Conservation (phyloP, 768 basidiomycete species). For the Scleroderma bovista region DNA sequence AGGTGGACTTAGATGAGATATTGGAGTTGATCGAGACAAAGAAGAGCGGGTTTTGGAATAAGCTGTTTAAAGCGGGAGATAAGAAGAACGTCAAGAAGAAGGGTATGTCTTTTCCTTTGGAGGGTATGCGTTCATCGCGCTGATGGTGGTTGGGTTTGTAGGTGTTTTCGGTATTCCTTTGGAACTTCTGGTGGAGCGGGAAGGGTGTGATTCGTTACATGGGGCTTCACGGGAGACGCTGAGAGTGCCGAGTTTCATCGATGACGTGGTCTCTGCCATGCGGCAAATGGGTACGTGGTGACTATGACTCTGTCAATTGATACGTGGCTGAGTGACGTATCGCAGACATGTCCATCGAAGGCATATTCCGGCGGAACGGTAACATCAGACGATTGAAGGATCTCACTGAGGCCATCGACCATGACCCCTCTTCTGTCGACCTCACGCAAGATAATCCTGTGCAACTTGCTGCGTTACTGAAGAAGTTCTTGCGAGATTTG, state of each 20-base stretch:
- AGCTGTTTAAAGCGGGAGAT: constrained; percentile 85
- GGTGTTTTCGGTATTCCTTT: constrained; percentile 93
- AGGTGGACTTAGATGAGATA: constrained; percentile 88
- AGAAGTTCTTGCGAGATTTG: constrained; percentile 94
- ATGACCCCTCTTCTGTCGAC: constrained; percentile 89
- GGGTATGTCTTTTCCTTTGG: constrained; percentile 39
- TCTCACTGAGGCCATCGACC: constrained; percentile 87
- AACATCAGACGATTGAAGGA: constrained; percentile 93
- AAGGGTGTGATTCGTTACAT: constrained; percentile 91
- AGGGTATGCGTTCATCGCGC: background rate
- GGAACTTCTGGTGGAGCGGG: constrained; percentile 87
- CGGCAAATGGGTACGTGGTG: constrained; percentile 85
- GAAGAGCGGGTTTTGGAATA: constrained; percentile 95
- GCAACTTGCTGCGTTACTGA: constrained; percentile 92
- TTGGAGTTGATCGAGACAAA: constrained; percentile 88
- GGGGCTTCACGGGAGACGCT: constrained; percentile 83
- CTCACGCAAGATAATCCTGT: constrained; percentile 93
- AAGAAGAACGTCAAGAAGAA: constrained; percentile 92
- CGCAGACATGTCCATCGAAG: constrained; percentile 97
- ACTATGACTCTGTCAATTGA: constrained; percentile 1
- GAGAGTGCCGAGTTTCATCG: constrained; percentile 94
- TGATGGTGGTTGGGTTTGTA: constrained; percentile 26
- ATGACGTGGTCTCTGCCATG: constrained; percentile 98
- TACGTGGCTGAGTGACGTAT: constrained; percentile 3
- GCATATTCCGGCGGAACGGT: constrained; percentile 97